phyloP scores from a whole-genome alignment of 768 basidiomycete species.

The Naganishia friedmannii region DNA sequence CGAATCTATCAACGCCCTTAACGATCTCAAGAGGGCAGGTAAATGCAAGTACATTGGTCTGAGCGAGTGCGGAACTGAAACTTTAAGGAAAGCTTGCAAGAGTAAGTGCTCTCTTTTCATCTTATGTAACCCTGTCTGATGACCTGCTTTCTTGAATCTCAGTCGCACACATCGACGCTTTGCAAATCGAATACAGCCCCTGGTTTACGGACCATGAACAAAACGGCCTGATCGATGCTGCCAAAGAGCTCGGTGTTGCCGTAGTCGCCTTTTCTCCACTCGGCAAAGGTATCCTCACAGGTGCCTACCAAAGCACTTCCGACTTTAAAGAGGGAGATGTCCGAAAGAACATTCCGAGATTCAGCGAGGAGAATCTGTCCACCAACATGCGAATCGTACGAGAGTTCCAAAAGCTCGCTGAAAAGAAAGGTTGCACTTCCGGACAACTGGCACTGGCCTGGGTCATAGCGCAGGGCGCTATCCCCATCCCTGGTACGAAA shows the following conservation, averaged over 20 bases:
- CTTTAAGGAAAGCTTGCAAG: conserved; percentile 42
- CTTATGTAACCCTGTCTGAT: not conserved
- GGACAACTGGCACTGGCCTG: conserved; percentile 53
- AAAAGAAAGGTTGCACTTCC: conserved; percentile 48
- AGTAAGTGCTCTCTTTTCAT: conserved; percentile 24
- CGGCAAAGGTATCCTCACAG: conserved; percentile 53
- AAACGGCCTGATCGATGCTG: conserved; percentile 47
- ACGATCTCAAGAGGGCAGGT: conserved; percentile 42
- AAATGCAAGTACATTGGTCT: conserved; percentile 48
- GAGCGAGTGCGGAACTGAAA: conserved; percentile 46
- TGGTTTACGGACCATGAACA: conserved; percentile 47
- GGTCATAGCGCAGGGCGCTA: conserved; percentile 48
- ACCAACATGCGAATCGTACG: conserved; percentile 52
- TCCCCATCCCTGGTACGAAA: conserved; percentile 49
- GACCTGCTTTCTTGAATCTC: not conserved
- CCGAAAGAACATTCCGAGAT: conserved; percentile 48
- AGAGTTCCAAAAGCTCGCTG: conserved; percentile 49
- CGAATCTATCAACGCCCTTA: conserved; percentile 42
- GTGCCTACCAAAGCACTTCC: conserved; percentile 30
- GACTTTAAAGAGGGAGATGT: conserved; percentile 45
- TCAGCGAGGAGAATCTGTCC: conserved; percentile 50
- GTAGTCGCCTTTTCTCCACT: conserved; percentile 55
- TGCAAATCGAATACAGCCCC: conserved; percentile 50
- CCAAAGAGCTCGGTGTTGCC: conserved; percentile 54
- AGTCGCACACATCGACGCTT: conserved; percentile 45